phyloP scores from a whole-genome alignment of 371 early-diverging fungal genomes.

The Mucor sp. region DNA sequence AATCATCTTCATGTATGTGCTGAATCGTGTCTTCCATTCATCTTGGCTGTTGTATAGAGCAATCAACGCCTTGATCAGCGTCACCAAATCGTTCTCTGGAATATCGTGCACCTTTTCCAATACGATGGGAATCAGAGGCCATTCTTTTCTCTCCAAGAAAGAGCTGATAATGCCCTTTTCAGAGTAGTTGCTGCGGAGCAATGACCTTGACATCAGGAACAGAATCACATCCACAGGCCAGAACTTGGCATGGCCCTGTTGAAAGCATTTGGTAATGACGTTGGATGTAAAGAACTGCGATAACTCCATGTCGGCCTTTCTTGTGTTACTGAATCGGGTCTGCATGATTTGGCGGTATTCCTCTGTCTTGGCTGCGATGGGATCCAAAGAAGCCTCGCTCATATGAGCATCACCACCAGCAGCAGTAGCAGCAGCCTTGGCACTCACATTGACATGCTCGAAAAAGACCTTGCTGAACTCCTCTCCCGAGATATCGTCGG shows the following conservation, averaged over 20 bases:
- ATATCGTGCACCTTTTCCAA: slow-evolving; percentile 59
- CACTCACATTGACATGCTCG: slow-evolving; percentile 12
- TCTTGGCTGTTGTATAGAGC: slow-evolving; percentile 11
- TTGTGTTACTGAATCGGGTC: slow-evolving; percentile 8
- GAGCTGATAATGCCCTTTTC: slow-evolving; percentile 51
- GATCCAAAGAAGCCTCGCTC: slow-evolving; percentile 14
- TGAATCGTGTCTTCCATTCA: slow-evolving; percentile 28
- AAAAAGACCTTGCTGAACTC: slow-evolving; percentile 40
- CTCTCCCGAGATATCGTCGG: slow-evolving; percentile 17
- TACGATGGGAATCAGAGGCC: slow-evolving; percentile 54
- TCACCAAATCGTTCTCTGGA: slow-evolving; percentile 58
- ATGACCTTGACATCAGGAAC: slow-evolving; percentile 50
- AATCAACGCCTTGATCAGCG: slow-evolving; percentile 40
- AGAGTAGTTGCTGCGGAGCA: slow-evolving; percentile 51
- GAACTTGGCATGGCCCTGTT: slow-evolving; percentile 46
- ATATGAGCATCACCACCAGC: slow-evolving; percentile 8
- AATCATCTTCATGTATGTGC: slow-evolving; percentile 41
- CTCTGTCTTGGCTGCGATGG: slow-evolving; percentile 7
- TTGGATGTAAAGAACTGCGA: slow-evolving; percentile 54
- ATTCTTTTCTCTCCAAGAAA: slow-evolving; percentile 55
- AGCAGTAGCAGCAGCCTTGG: not conserved
- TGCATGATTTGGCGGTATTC: slow-evolving; percentile 20
- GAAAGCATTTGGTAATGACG: slow-evolving; percentile 44
- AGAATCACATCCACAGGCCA: slow-evolving; percentile 57
- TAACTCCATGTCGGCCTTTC: slow-evolving; percentile 30